Conservation (phyloP, 2,329 filamentous ascomycete species). For the Venturiaceae sp. region DNA sequence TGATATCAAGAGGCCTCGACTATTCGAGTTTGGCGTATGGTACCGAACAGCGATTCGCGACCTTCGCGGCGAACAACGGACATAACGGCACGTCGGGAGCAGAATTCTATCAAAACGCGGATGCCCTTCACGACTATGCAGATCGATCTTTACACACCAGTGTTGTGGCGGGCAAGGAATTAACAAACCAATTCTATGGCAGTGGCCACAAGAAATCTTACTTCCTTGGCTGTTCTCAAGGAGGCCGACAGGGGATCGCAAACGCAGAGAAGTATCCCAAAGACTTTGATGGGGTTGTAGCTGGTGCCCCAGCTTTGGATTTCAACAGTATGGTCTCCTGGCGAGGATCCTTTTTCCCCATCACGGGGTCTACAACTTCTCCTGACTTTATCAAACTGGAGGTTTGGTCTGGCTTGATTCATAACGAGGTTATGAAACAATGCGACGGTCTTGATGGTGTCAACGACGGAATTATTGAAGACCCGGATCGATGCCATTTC, state of each 20-base stretch:
- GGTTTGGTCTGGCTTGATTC: constrained; percentile 30
- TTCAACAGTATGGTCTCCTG: constrained; percentile 35
- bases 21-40: constrained; percentile 29
- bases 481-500: constrained; percentile 33
- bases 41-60: constrained; percentile 26
- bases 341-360: constrained; percentile 32
- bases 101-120: constrained; percentile 36
- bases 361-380: constrained; percentile 25
- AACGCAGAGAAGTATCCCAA: constrained; percentile 22
- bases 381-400: constrained; percentile 27
- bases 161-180: constrained; percentile 28
- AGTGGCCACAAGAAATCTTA: constrained; percentile 29
- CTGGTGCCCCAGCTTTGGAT: constrained; percentile 19
- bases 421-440: constrained; percentile 35
- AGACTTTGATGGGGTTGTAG: constrained; percentile 26
- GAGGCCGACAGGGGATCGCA: constrained; percentile 22
- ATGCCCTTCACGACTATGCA: constrained; percentile 39
- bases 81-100: constrained; percentile 33
- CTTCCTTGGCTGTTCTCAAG: constrained; percentile 26
- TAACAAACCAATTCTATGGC: constrained; percentile 30
- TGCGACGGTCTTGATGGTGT: constrained; percentile 41
- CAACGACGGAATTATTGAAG: constrained; percentile 38
- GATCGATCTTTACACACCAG: constrained; percentile 34
- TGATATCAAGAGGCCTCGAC: neutral
- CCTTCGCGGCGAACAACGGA: constrained; percentile 30